phyloP scores from a whole-genome alignment of 805 yeast species.

The Kregervanrija pseudodelftensis region DNA sequence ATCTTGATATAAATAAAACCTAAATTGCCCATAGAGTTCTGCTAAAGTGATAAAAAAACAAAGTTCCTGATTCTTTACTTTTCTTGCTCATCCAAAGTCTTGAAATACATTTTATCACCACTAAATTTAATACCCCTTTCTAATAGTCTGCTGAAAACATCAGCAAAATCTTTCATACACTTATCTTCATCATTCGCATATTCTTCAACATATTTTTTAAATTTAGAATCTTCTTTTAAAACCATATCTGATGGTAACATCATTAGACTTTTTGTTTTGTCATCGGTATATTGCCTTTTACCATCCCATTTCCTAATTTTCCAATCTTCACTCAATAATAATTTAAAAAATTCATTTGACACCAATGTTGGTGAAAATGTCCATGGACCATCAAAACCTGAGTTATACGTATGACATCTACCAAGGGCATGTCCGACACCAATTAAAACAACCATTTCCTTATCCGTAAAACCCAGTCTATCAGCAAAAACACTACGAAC shows the following conservation, averaged over 20 bases:
- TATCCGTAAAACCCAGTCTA: slow-evolving; percentile 41
- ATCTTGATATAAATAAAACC: not conserved
- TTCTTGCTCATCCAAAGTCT: slow-evolving; percentile 67
- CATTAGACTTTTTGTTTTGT: slow-evolving; percentile 46
- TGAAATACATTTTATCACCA: slow-evolving; percentile 39
- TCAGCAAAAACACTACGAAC: slow-evolving; percentile 35
- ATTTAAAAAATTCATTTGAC: slow-evolving; percentile 65
- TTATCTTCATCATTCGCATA: slow-evolving; percentile 44
- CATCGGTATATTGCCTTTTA: slow-evolving; percentile 56
- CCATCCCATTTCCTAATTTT: slow-evolving; percentile 51
- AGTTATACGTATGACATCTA: slow-evolving; percentile 43
- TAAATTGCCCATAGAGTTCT: not conserved
- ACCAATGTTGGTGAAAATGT: slow-evolving; percentile 72
- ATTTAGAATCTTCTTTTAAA: slow-evolving; percentile 38
- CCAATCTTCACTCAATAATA: slow-evolving; percentile 52
- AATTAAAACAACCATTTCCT: slow-evolving; percentile 38
- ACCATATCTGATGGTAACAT: slow-evolving; percentile 57
- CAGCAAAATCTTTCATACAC: slow-evolving; percentile 43
- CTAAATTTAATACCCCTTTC: slow-evolving; percentile 69
- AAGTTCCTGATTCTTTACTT: slow-evolving; percentile 5
- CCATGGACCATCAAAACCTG: slow-evolving; percentile 90
- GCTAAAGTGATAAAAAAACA: not conserved
- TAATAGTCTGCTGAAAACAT: slow-evolving; percentile 40
- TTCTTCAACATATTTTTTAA: slow-evolving; percentile 37
- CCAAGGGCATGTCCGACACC: slow-evolving; percentile 45